These are phyloP conservation scores for Pleurotus giganteus DNA, from an alignment of 768 basidiomycete genomes.

Conservation along the genomic window DNA sequence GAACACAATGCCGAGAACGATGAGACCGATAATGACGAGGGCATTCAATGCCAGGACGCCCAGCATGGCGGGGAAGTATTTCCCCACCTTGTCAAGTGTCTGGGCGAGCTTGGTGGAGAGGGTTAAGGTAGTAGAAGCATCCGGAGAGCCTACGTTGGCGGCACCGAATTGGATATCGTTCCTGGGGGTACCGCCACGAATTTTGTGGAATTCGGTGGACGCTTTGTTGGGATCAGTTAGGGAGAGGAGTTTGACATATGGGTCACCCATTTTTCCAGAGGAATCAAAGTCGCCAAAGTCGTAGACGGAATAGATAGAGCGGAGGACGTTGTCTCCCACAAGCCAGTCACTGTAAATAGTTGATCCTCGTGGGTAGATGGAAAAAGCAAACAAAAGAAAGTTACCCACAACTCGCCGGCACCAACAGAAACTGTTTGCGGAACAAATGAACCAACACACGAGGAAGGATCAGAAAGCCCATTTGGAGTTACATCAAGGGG, in stretches of 20 bases:
- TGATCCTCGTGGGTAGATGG: conserved; percentile 4
- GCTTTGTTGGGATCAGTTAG: conserved; percentile 68
- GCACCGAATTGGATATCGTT: conserved; percentile 70
- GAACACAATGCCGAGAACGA: conserved; percentile 49
- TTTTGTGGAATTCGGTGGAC: conserved; percentile 65
- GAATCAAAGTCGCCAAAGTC: conserved; percentile 80
- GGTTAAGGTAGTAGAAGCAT: conserved; percentile 42
- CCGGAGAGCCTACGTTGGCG: conserved; percentile 36
- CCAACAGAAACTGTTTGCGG: conserved; percentile 60
- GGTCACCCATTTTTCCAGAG: conserved; percentile 64
- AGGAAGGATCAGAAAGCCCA: conserved; percentile 38
- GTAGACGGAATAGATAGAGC: conserved; percentile 79
- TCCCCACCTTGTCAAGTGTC: conserved; percentile 61
- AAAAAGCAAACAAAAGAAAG: not conserved
- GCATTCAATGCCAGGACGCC: conserved; percentile 79
- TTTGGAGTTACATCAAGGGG: conserved; percentile 71
- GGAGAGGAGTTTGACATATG: conserved; percentile 74
- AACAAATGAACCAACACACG: conserved; percentile 75
- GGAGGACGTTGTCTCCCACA: conserved; percentile 79
- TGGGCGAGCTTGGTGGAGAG: conserved; percentile 57
- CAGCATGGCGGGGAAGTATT: conserved; percentile 70
- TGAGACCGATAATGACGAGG: conserved; percentile 58
- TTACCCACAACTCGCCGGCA: conserved; percentile 62
- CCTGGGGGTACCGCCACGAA: conserved; percentile 62
- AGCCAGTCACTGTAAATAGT: conserved; percentile 67